These are phyloP conservation scores for Neurospora tetrasperma DNA, from an alignment of 495 filamentous ascomycete genomes.

Conservation along the genomic window DNA sequence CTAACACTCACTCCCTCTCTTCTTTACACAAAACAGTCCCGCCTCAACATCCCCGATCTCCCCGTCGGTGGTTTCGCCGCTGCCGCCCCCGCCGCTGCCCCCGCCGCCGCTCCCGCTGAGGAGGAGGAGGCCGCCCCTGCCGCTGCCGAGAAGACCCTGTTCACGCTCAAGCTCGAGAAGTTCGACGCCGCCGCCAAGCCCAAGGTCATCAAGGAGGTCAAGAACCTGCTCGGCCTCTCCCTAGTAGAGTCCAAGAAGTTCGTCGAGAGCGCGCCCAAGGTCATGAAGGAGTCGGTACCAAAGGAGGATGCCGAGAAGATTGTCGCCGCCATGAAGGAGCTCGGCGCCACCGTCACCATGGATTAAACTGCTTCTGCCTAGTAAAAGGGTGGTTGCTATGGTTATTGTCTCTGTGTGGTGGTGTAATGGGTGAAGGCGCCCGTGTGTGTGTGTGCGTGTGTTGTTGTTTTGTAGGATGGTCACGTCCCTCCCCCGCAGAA, in stretches of 20 bases:
- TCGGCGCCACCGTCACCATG: slow-evolving; percentile 81
- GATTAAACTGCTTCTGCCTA: slow-evolving; percentile 48
- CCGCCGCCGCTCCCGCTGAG: slow-evolving; percentile 49
- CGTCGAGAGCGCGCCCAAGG: slow-evolving; percentile 93
- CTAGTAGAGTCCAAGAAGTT: slow-evolving; percentile 99
- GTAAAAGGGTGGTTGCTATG: background rate
- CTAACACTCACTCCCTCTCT: background rate
- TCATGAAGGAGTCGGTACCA: slow-evolving; percentile 94
- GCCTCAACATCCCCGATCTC: slow-evolving; percentile 95
- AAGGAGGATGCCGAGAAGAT: slow-evolving; percentile 99
- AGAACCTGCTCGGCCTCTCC: slow-evolving; percentile 85
- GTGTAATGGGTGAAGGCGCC: background rate
- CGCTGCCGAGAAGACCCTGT: slow-evolving; percentile 89
- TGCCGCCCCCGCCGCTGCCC: slow-evolving; percentile 36
- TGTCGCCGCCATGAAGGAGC: slow-evolving; percentile 78
- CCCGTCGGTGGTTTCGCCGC: slow-evolving; percentile 75
- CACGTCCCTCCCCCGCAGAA: background rate
- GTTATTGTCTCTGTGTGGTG: background rate
- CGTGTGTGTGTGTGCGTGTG: background rate
- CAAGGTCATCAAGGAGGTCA: slow-evolving; percentile 99
- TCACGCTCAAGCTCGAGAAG: slow-evolving; percentile 83
- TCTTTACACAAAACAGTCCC: slow-evolving; percentile 46
- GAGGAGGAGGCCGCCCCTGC: slow-evolving; percentile 82
- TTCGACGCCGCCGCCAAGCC: slow-evolving; percentile 86
- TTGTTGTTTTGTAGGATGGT: background rate